Conservation (phyloP, 768 basidiomycete species). For the Russula sp. region DNA sequence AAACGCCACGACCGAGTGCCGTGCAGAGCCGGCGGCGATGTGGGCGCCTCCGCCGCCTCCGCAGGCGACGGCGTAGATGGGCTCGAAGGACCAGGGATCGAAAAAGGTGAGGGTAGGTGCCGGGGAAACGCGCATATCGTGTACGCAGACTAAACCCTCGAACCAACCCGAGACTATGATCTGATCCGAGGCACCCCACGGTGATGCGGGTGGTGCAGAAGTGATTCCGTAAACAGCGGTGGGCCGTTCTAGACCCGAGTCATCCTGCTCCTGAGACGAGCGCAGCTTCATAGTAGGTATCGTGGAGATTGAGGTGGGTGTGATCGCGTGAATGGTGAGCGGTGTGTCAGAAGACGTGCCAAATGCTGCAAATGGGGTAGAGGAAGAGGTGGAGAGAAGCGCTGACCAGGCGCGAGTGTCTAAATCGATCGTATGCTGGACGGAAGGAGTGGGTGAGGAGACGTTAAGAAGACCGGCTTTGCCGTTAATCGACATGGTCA, state of each 20-base stretch:
- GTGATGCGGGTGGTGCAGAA: constrained; percentile 55
- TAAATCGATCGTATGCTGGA: constrained; percentile 43
- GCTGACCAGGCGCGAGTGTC: constrained; percentile 60
- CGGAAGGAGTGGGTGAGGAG: constrained; percentile 25
- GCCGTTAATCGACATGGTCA: constrained; percentile 60
- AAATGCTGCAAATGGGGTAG: constrained; percentile 62
- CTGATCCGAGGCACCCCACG: constrained; percentile 68
- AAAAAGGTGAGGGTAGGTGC: constrained; percentile 60
- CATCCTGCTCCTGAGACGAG: constrained; percentile 36
- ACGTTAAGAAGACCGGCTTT: constrained; percentile 42
- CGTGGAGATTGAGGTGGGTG: constrained; percentile 45
- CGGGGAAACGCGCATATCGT: constrained; percentile 61
- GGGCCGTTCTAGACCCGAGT: constrained; percentile 24
- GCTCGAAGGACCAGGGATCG: constrained; percentile 68
- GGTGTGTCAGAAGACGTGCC: constrained; percentile 62
- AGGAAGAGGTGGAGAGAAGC: constrained; percentile 50
- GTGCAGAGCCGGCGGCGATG: constrained; percentile 72
- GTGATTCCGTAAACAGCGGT: constrained; percentile 75
- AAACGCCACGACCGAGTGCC: constrained; percentile 74
- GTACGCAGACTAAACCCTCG: constrained; percentile 68
- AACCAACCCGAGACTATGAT: constrained; percentile 80
- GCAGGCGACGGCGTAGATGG: constrained; percentile 72
- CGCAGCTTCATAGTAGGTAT: constrained; percentile 51
- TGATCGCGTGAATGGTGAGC: constrained; percentile 54
- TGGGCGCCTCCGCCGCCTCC: constrained; percentile 68